phyloP scores from a whole-genome alignment of 2,329 filamentous ascomycete genomes.

The Chlorencoelia australis region DNA sequence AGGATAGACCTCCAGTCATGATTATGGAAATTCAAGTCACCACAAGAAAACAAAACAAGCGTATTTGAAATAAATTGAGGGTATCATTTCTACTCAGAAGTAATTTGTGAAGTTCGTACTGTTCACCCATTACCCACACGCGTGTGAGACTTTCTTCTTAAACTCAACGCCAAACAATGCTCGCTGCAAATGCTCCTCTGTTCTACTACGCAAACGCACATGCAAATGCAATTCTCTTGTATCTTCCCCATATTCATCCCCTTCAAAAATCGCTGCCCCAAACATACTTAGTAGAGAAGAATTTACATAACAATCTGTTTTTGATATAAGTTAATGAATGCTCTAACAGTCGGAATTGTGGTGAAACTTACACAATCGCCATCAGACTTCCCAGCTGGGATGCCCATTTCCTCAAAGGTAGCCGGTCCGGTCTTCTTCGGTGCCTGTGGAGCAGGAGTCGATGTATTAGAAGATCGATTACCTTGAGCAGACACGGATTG shows the following conservation, averaged over 20 bases:
- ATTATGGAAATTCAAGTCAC: too few relatives aligned
- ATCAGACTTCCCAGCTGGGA: constrained; percentile 74
- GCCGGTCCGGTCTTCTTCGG: constrained; percentile 57
- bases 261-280: too few relatives aligned
- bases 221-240: neutral
- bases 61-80: too few relatives aligned
- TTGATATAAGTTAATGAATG: constrained; percentile 5
- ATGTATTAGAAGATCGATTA: constrained; percentile 8
- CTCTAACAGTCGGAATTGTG: neutral
- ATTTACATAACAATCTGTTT: constrained; percentile 24
- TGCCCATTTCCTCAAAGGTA: constrained; percentile 98
- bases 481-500: constrained; percentile 5
- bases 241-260: too few relatives aligned
- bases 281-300: too few relatives aligned
- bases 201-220: neutral
- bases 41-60: too few relatives aligned
- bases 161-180: too few relatives aligned
- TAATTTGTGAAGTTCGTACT: too few relatives aligned
- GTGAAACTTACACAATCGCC: constrained; percentile 63
- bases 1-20: too few relatives aligned
- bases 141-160: too few relatives aligned
- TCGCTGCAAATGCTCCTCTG: too few relatives aligned
- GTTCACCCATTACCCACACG: too few relatives aligned
- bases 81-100: constrained; percentile 3
- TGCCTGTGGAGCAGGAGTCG: constrained; percentile 9